phyloP scores from a whole-genome alignment of 139 green algal species.

The Diplosphaera chodatii region DNA sequence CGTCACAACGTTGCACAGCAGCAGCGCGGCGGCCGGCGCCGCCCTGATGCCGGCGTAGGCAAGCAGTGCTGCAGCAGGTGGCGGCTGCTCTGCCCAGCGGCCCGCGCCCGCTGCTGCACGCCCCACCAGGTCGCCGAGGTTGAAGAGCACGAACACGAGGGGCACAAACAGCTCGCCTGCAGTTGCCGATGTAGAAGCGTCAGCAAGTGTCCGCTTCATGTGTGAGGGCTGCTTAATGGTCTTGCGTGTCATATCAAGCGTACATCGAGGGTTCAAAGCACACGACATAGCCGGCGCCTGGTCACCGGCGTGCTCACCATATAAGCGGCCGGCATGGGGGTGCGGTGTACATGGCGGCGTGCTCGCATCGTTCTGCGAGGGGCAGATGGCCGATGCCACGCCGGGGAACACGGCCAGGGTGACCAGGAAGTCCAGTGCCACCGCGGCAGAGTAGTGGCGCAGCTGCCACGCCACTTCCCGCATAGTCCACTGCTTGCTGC shows the following conservation, averaged over 20 bases:
- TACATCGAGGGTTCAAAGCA: too few relatives aligned
- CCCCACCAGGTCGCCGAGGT: constrained; percentile 20
- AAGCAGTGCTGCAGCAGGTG: constrained; percentile 8
- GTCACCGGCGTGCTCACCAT: background rate
- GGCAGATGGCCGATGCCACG: constrained; percentile 33
- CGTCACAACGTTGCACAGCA: constrained; percentile 30
- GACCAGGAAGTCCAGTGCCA: constrained; percentile 14
- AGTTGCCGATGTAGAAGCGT: too few relatives aligned
- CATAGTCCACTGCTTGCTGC: background rate
- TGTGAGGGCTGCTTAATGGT: too few relatives aligned
- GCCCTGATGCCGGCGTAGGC: constrained; percentile 13
- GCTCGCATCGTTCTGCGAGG: constrained; percentile 18
- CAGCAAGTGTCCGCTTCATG: too few relatives aligned
- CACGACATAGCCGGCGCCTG: too few relatives aligned
- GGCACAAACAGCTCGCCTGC: constrained; percentile 32
- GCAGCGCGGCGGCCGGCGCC: constrained; percentile 10
- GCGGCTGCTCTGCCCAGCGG: constrained; percentile 11
- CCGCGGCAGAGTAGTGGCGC: constrained; percentile 6
- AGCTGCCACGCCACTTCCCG: background rate
- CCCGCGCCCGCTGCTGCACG: constrained; percentile 20
- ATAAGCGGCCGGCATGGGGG: constrained; percentile 2
- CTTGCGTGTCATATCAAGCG: too few relatives aligned
- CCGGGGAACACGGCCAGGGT: constrained; percentile 28
- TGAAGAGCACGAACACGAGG: constrained; percentile 27
- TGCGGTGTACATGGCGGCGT: constrained; percentile 17